Conservation (phyloP, 2,329 filamentous ascomycete genomes). For the Epichloe festucae region DNA sequence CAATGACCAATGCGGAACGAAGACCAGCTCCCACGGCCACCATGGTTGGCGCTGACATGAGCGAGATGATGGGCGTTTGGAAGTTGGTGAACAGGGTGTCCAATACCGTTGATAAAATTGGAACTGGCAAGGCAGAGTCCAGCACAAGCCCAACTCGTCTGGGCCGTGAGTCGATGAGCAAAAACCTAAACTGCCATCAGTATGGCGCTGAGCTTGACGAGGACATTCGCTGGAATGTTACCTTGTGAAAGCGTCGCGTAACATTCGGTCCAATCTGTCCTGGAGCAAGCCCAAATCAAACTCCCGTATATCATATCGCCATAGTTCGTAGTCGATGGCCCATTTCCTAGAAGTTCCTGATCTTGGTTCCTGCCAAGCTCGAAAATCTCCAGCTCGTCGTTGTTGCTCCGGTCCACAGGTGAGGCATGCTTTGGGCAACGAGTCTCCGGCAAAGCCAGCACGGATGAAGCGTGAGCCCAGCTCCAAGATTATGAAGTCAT, state of each 20-base stretch:
- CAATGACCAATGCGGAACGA: conserved; percentile 73
- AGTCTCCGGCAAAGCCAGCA: conserved; percentile 78
- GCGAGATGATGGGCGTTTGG: conserved; percentile 65
- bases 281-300: conserved; percentile 68
- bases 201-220: background rate
- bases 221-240: conserved; percentile 23
- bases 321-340: conserved; percentile 60
- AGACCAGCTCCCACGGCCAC: conserved; percentile 66
- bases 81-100: conserved; percentile 71
- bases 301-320: conserved; percentile 59
- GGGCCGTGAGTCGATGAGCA: conserved; percentile 62
- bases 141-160: conserved; percentile 63
- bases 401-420: conserved; percentile 64
- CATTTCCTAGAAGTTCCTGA: conserved; percentile 38
- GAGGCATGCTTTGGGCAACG: conserved; percentile 56
- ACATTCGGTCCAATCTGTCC: conserved; percentile 72
- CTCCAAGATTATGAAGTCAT: conserved; percentile 75
- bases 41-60: conserved; percentile 67
- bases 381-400: conserved; percentile 68
- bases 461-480: conserved; percentile 67
- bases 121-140: conserved; percentile 64
- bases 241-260: conserved; percentile 73
- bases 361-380: conserved; percentile 48
- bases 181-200: conserved; percentile 30
- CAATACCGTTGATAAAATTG: conserved; percentile 61